A percentile compares a stretch with the other conserved stretches of the same genome.
Conservation (phyloP, 805 yeast genomes). For the Lipomyces lipofer region DNA sequence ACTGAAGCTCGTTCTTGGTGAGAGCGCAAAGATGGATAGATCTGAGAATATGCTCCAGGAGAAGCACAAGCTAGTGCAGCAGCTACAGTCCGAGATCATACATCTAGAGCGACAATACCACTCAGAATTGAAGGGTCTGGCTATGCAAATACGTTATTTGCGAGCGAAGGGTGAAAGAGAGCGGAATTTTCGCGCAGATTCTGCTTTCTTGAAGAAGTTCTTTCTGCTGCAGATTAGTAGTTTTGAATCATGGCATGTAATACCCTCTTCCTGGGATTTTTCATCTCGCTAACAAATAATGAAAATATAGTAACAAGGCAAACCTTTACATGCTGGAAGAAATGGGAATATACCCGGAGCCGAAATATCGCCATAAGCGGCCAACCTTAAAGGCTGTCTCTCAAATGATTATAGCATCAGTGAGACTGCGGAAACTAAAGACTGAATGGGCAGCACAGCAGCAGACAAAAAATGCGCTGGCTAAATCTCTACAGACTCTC, state of each 20-base stretch:
- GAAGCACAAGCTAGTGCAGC: background rate
- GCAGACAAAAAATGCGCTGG: background rate
- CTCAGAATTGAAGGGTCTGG: conserved; percentile 27
- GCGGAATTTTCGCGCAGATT: conserved; percentile 34
- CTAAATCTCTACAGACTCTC: background rate
- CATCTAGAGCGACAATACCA: conserved; percentile 10
- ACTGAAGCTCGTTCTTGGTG: background rate
- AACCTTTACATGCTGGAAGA: conserved; percentile 37
- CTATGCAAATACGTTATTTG: conserved; percentile 31
- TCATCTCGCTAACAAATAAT: background rate
- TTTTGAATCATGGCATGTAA: conserved; percentile 34
- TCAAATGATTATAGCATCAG: conserved; percentile 36
- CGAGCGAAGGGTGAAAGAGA: conserved; percentile 31
- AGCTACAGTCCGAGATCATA: background rate
- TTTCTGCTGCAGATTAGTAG: conserved; percentile 36
- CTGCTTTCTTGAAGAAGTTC: conserved; percentile 39
- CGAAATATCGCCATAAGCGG: conserved; percentile 10
- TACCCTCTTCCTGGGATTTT: background rate
- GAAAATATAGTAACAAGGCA: conserved; percentile 29
- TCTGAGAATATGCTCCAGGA: background rate
- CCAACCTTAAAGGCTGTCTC: conserved; percentile 35
- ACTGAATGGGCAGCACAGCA: conserved; percentile 17
- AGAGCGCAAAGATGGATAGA: background rate
- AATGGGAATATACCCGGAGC: conserved; percentile 37
- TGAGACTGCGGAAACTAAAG: conserved; percentile 35